Conservation (phyloP, 2,329 filamentous ascomycete genomes). For the Neurospora sp. region DNA sequence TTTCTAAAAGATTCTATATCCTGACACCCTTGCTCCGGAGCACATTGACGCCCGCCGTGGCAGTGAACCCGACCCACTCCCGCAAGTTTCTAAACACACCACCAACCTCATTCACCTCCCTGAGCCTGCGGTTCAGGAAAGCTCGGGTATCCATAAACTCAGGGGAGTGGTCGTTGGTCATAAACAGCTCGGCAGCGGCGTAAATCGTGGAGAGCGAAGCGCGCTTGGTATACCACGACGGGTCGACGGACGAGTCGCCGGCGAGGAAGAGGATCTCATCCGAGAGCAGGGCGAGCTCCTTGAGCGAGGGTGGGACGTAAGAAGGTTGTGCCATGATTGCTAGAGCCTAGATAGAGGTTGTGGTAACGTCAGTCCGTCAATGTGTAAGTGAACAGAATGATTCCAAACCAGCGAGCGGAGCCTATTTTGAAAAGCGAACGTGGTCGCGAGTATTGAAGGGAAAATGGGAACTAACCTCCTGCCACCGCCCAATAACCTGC, state of each 20-base stretch:
- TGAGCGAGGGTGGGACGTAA: constrained; percentile 65
- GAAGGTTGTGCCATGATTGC: constrained; percentile 81
- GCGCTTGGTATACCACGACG: constrained; percentile 71
- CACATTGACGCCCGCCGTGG: constrained; percentile 67
- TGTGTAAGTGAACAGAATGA: not conserved
- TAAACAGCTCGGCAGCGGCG: constrained; percentile 77
- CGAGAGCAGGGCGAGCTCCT: constrained; percentile 70
- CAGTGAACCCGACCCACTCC: constrained; percentile 77
- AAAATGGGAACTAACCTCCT: constrained; percentile 57
- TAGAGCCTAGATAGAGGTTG: constrained; percentile 57
- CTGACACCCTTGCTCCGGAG: constrained; percentile 79
- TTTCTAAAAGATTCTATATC: constrained; percentile 39
- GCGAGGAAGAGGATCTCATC: constrained; percentile 90
- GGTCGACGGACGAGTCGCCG: constrained; percentile 72
- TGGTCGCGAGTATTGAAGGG: not conserved
- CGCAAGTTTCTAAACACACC: constrained; percentile 53
- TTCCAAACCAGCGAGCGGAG: not conserved
- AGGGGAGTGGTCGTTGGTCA: constrained; percentile 76
- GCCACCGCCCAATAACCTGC: constrained; percentile 67
- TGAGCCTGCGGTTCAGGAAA: constrained; percentile 68
- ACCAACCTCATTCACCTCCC: constrained; percentile 57
- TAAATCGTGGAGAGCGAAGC: constrained; percentile 47
- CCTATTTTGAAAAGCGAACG: not conserved
- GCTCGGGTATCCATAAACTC: constrained; percentile 68
- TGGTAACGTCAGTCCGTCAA: not conserved